Conservation (phyloP, 2,329 filamentous ascomycete genomes). For the Lecanoromycetidae sp. region DNA sequence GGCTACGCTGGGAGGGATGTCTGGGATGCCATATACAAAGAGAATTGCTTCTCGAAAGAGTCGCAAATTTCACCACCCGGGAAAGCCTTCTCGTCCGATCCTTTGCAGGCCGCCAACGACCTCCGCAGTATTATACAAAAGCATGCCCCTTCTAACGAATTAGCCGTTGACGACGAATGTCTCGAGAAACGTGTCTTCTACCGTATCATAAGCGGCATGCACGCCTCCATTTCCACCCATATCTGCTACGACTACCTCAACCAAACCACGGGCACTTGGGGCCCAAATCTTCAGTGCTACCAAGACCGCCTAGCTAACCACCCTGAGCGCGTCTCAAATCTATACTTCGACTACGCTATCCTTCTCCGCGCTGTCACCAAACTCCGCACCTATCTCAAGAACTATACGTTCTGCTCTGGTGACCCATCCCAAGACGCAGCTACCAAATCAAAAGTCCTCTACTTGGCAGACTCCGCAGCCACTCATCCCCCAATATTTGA, state of each 20-base stretch:
- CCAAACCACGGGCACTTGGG: conserved; percentile 86
- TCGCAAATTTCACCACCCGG: conserved; percentile 24
- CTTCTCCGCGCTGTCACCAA: conserved; percentile 85
- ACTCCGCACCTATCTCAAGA: conserved; percentile 64
- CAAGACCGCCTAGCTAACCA: conserved; percentile 68
- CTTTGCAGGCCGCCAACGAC: conserved; percentile 46
- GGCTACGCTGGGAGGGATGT: conserved; percentile 86
- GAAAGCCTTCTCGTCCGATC: conserved; percentile 21
- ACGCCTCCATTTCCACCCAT: conserved; percentile 92
- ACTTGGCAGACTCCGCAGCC: conserved; percentile 58
- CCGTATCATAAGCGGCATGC: conserved; percentile 90
- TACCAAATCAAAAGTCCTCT: conserved; percentile 72
- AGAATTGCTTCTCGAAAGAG: conserved; percentile 74
- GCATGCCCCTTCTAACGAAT: conserved; percentile 35
- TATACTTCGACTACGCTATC: conserved; percentile 99
- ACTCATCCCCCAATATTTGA: conserved; percentile 71
- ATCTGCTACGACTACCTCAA: conserved; percentile 94
- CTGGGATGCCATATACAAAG: conserved; percentile 92
- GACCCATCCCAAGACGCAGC: conserved; percentile 65
- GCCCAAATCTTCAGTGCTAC: conserved; percentile 83
- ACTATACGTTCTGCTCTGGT: conserved; percentile 86
- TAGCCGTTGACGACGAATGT: conserved; percentile 81
- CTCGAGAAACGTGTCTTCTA: conserved; percentile 99
- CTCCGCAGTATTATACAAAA: conserved; percentile 47
- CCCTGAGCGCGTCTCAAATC: conserved; percentile 86